A percentile compares a stretch with the other conserved stretches of the same genome.
Evolutionary conservation across 768 basidiomycete species (phyloP).

Genomic region (Mycena alexandri): DNA sequence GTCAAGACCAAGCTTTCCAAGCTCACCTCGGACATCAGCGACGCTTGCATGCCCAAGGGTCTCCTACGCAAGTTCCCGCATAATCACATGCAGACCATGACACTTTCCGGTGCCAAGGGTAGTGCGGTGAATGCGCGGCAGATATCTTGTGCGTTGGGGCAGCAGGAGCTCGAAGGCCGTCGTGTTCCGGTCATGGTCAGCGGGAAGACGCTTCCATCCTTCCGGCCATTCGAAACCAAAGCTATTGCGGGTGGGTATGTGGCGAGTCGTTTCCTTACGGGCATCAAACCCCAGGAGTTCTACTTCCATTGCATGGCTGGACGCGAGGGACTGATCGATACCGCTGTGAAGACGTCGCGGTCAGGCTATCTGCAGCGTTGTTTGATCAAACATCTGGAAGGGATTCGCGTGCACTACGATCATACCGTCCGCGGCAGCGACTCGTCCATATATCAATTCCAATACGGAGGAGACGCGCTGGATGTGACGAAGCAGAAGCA

Average conservation of each 20-base stretch:
- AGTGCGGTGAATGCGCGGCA: constrained; percentile 97
- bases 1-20: constrained; percentile 89
- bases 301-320: constrained; percentile 99
- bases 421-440: constrained; percentile 98
- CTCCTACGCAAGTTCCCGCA: constrained; percentile 95
- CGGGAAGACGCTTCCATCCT: constrained; percentile 97
- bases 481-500: constrained; percentile 99
- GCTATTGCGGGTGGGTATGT: constrained; percentile 99
- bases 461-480: constrained; percentile 95
- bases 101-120: constrained; percentile 97
- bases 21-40: constrained; percentile 91
- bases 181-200: constrained; percentile 99
- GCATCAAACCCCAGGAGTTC: constrained; percentile 98
- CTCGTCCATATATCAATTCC: constrained; percentile 93
- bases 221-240: constrained; percentile 97
- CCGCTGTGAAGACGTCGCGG: constrained; percentile 98
- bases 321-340: constrained; percentile 98
- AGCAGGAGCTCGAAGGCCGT: constrained; percentile 98
- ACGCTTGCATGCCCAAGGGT: constrained; percentile 86
- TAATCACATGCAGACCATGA: constrained; percentile 99
- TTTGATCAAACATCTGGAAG: constrained; percentile 98
- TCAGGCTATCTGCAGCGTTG: constrained; percentile 99
- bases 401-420: constrained; percentile 96
- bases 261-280: constrained; percentile 98
- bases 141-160: constrained; percentile 97